Base-by-base conservation (phyloP, 2,329 filamentous ascomycete genomes). In the Fusarium zealandicum region DNA sequence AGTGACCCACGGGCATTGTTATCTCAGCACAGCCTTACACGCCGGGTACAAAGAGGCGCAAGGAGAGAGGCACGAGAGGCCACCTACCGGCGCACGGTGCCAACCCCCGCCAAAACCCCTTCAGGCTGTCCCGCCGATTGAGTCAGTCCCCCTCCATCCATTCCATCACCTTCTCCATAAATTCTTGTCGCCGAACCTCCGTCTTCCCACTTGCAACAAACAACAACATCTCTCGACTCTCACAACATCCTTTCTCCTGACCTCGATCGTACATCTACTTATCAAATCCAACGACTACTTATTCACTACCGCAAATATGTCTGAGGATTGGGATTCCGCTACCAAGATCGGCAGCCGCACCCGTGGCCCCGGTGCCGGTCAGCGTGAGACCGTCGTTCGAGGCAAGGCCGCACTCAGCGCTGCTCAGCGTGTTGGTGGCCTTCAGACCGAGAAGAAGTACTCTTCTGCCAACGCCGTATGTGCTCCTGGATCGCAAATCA, bases 331-430 rank as follows among this genome's bases (percentile, higher is more conserved):
- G 93, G 90, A 96, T 69, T 76, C 79, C 66, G 86, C 90, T 68
- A 96, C 92, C 78, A 96, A 95, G 84, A 98, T 99, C 73, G 95
- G 95, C 72, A 91, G 86, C 85, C 93, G 90, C 78, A 84, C 84
- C 71, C 86, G 87, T 70, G 84, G 85, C 63, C 83, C 87, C 65
- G 89, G 88, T 67, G 82, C 76, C 53, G 75, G 74, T 49, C 80
- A 85, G 65, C 90, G 91, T 67, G 92, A 97, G 83, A 96, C 89
- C 4, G 93, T 97, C 67, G 84, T 98, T 73, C 89, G 90, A 74
- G 91, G 93, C 72, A 92, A 90, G 75, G 71, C 78, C 53, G 85
- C 92, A 30, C 79, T 99, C 67, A 99, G 99, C 77, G 93, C 93
- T 57, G 95, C 95, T 22, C 87, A 90, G 77, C 88, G 95, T 61